Percentiles rank a stretch among this genome's conserved stretches.
Evolutionary conservation across 1,284 basidiomycete species (phyloP).

Genomic region (Rhizoctonia solani): DNA sequence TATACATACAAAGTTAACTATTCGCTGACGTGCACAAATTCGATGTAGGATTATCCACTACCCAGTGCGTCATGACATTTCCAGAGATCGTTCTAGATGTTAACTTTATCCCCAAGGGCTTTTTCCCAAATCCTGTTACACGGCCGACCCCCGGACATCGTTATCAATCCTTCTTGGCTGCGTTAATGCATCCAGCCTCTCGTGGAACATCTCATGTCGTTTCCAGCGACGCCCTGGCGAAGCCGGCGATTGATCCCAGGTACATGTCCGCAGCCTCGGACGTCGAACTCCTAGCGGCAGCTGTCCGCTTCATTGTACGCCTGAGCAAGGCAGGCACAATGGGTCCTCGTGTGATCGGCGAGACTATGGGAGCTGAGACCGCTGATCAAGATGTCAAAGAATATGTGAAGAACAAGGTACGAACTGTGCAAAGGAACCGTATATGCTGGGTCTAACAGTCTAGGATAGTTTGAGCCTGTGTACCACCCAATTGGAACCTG

Average conservation of each 20-base stretch:
- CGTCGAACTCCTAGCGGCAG: conserved; percentile 38
- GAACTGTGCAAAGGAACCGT: neutral
- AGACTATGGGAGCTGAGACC: conserved; percentile 14
- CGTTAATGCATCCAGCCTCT: conserved; percentile 47
- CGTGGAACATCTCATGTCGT: conserved; percentile 47
- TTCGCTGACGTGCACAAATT: neutral
- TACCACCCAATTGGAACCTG: conserved; percentile 44
- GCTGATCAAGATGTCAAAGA: conserved; percentile 11
- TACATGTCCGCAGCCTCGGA: conserved; percentile 49
- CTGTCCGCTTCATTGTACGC: conserved; percentile 23
- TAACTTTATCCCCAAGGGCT: neutral
- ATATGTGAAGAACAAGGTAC: conserved; percentile 29
- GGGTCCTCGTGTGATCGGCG: conserved; percentile 5
- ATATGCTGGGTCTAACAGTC: neutral
- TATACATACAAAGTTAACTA: neutral
- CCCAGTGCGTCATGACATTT: neutral
- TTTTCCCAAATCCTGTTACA: conserved; percentile 36
- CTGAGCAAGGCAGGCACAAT: conserved; percentile 14
- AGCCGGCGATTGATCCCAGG: conserved; percentile 54
- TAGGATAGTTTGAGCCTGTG: conserved; percentile 36
- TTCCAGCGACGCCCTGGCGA: conserved; percentile 47
- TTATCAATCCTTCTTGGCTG: conserved; percentile 45
- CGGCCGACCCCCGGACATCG: conserved; percentile 40
- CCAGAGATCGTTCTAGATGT: neutral
- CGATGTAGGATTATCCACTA: conserved; percentile 21